These are phyloP conservation scores for Funneliformis mosseae DNA, from an alignment of 192 early-diverging fungal species.

Conservation along the genomic window DNA sequence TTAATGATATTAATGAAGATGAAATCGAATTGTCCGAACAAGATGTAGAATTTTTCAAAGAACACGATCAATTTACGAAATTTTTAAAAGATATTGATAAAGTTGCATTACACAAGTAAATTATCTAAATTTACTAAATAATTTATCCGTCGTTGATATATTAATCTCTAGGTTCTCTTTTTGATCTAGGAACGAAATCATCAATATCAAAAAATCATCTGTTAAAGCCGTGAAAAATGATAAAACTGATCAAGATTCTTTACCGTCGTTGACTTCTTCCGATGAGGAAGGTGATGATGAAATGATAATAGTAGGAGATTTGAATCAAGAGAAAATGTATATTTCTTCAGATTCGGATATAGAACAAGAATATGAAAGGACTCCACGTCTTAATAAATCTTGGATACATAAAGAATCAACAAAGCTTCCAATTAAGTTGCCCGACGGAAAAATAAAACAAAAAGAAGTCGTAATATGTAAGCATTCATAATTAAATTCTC, in stretches of 20 bases:
- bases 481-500: not conserved
- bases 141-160: slow-evolving; percentile 32
- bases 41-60: slow-evolving; percentile 72
- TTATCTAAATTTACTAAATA: slow-evolving; percentile 44
- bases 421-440: slow-evolving; percentile 70
- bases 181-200: not conserved
- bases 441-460: slow-evolving; percentile 58
- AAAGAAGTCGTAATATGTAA: not conserved
- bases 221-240: not conserved
- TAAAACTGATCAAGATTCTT: not conserved
- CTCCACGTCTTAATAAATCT: slow-evolving; percentile 54
- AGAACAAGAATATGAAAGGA: slow-evolving; percentile 69
- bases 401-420: slow-evolving; percentile 60
- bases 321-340: slow-evolving; percentile 26
- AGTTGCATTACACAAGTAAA: slow-evolving; percentile 63
- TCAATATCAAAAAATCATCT: not conserved
- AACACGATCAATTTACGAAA: slow-evolving; percentile 59
- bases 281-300: slow-evolving; percentile 50
- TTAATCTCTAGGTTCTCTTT: too few species aligned
- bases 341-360: slow-evolving; percentile 48
- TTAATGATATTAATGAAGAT: slow-evolving; percentile 61
- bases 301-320: slow-evolving; percentile 42
- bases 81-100: slow-evolving; percentile 71
- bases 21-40: slow-evolving; percentile 60
- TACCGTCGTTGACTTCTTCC: slow-evolving; percentile 28